Base-by-base conservation (phyloP, 2,329 filamentous ascomycete species). In the Phialocephala sp. region DNA sequence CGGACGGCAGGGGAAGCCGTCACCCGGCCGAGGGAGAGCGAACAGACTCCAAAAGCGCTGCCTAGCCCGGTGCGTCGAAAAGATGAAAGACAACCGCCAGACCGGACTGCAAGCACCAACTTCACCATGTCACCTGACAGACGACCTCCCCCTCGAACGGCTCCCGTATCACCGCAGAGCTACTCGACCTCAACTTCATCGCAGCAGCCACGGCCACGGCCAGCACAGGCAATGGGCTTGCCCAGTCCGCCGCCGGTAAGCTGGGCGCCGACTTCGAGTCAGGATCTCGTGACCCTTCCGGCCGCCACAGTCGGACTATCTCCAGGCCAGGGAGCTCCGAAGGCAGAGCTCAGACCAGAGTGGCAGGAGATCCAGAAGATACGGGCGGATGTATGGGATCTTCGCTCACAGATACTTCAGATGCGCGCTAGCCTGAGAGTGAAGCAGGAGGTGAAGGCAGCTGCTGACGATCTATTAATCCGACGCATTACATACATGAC, bases 381-480 rank as follows among this genome's bases (percentile, higher is more conserved):
- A 15, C 52, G 64, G 15, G 32, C 65, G 9, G 54, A 63, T 2
- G 66, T 66, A 24, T 66, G 63, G 59, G 59, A 22, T 27, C 35
- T 69, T 8, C 59, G 66, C 18, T 66, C 66, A 11, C 22, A 47
- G 27, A 57, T 68, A n/a, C 68, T 68, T 35, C 47, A 67, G 20
- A 58, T 61, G n/a, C 60, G 66, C 15, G 41, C 4, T 1, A 59
- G 5, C 4, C 39, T 71, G n/a, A 60, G 65, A 37, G 62, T 59
- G 24, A 66, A 61, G 45, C 69, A 69, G 32, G 24, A 24, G 14
- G 47, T 4, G 6, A 69, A 67, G 22, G 57, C 68, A 9, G 43
- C 45, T 39, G 64, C 65, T 5, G 66, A 71, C 18, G 67, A 72
- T 56, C 36, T 35, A 8, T 57, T 67, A 6, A 57, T 72, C 22